Evolutionary conservation across 176 grass and related monocot species (phyloP), one percentile per base, ranked within the genome.

Genomic region (Elymus sibiricus): DNA sequence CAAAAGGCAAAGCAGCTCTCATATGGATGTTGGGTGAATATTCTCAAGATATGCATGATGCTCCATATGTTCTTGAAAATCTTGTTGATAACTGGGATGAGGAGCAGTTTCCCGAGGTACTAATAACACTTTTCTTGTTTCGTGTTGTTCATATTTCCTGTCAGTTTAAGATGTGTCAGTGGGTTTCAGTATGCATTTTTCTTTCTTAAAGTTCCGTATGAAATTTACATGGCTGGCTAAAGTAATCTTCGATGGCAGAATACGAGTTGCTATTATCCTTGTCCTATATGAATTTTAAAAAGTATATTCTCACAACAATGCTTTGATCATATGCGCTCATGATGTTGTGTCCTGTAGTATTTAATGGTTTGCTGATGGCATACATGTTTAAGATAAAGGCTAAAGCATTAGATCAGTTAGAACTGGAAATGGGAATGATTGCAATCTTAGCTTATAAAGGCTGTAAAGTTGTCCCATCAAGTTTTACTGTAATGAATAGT

Each of bases 11-110:
- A 94, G 82, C 97, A 64, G 97, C 97, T 70, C 90, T 94, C 55
- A 97, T 99, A 90, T 99, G 97, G 97, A 99, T 99, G 97, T 79
- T 99, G 32, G 97, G 97, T 89, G 97, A 99, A 92, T 99, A 99
- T 91, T 99, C 97, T 7, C 92, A 97, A 80, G 97, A 99, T 70
- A 99, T 99, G 94, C 61, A 89, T 84, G 97, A 99, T 87, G 92
- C 97, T 82, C 97, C 94, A 5, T 99, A 99, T 37, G 82, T 99
- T 70, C 89, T 99, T 78, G 97, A 99, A 86, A 84, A 83, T 91
- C 85, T 99, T 74, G 80, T 93, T 88, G 94, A 94, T 67, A 97
- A 94, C 85, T 99, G 97, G 97, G 94, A 97, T 38, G 97, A 99
- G 28, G 94, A 99, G 80, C 87, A 93, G 67, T 93, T 94, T 82